Evolutionary conservation across 202 grass and related monocot genomes (phyloP).

Genomic region (Dendrocalamus latiflorus): DNA sequence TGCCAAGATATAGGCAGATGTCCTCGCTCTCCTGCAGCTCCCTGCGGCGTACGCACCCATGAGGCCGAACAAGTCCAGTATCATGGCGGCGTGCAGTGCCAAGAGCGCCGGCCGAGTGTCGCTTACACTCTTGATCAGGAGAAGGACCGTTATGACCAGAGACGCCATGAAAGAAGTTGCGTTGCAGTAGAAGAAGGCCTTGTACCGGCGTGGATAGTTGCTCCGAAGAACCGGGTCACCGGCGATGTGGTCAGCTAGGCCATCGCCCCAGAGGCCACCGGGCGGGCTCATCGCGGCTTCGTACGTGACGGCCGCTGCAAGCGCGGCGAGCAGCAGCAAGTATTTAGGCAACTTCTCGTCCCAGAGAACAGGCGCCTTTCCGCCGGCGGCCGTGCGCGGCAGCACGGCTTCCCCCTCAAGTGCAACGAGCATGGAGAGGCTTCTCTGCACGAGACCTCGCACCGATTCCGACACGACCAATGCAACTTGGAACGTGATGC

Average conservation of each 20-base stretch:
- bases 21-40: too few species aligned
- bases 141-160: constrained; percentile 46
- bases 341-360: constrained; percentile 36
- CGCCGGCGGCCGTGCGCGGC: neutral
- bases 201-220: constrained; percentile 29
- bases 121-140: constrained; percentile 34
- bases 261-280: constrained; percentile 37
- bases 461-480: constrained; percentile 9
- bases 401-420: neutral
- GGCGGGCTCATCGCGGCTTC: constrained; percentile 49
- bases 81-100: too few species aligned
- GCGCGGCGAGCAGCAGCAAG: constrained; percentile 37
- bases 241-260: neutral
- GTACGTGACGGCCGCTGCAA: constrained; percentile 44
- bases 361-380: neutral
- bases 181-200: constrained; percentile 54
- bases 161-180: constrained; percentile 53
- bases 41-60: too few species aligned
- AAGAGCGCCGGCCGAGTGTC: neutral
- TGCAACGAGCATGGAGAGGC: neutral
- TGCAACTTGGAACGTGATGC: constrained; percentile 29
- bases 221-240: constrained; percentile 35
- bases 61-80: too few species aligned
- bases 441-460: neutral
- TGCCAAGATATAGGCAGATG: too few species aligned